Evolutionary conservation across 169 alveolate species (phyloP).

Genomic region (Eimeria zaria): DNA sequence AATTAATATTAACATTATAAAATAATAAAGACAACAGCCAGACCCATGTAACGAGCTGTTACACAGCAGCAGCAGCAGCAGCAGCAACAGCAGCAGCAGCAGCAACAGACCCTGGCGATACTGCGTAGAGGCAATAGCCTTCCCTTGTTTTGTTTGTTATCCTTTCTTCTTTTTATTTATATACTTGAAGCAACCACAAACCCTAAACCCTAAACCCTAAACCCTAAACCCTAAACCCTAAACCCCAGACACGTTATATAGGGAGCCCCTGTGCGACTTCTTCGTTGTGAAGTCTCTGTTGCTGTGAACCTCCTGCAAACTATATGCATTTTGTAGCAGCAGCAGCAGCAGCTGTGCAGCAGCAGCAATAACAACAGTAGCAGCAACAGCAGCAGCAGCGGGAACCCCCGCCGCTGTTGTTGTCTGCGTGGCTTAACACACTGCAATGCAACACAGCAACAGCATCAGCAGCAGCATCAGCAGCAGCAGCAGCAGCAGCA

Average conservation of each 20-base stretch:
- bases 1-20: background rate
- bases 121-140: background rate
- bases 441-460: too few species aligned
- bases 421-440: too few species aligned
- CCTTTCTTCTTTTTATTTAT: background rate
- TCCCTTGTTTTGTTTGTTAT: background rate
- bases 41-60: too few species aligned
- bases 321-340: background rate
- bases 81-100: slow-evolving; percentile 21
- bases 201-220: background rate
- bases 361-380: background rate
- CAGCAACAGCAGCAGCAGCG: slow-evolving; percentile 18
- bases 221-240: slow-evolving; percentile 18
- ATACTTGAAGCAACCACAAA: background rate
- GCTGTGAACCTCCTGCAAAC: background rate
- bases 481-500: slow-evolving; percentile 27
- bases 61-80: slow-evolving; percentile 26
- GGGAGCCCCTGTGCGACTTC: too few species aligned
- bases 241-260: too few species aligned
- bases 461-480: background rate
- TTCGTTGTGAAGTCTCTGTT: background rate
- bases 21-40: background rate
- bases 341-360: background rate
- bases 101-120: too few species aligned
- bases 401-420: too few species aligned